Percentiles rank a stretch among this genome's conserved stretches.
These are phyloP conservation scores for Tagetes erecta DNA, from an alignment of 129 eudicot species.

Conservation along the genomic window DNA sequence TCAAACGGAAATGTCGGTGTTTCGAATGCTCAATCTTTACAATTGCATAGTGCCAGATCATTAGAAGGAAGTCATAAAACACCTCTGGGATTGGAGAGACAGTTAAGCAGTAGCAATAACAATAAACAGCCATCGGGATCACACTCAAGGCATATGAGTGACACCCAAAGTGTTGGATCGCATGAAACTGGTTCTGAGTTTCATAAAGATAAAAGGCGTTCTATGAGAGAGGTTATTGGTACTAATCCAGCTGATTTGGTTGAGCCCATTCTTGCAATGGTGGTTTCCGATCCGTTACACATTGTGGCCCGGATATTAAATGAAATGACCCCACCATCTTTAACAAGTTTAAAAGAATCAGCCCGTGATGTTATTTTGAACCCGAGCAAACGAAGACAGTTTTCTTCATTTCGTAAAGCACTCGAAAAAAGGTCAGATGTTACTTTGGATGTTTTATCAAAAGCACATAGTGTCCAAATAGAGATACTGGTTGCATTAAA, in stretches of 20 bases:
- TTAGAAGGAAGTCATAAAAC: constrained; percentile 57
- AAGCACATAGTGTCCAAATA: constrained; percentile 58
- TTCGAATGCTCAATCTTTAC: constrained; percentile 51
- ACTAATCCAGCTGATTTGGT: constrained; percentile 52
- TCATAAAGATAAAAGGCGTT: constrained; percentile 52
- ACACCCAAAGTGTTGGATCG: constrained; percentile 68
- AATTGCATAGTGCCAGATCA: constrained; percentile 37
- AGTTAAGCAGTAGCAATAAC: constrained; percentile 55
- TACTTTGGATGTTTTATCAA: constrained; percentile 55
- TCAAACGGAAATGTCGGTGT: constrained; percentile 58
- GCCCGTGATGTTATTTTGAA: constrained; percentile 60
- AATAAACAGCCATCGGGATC: constrained; percentile 53
- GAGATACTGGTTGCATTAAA: constrained; percentile 75
- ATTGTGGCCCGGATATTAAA: constrained; percentile 52
- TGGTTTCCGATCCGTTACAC: constrained; percentile 77
- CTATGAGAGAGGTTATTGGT: constrained; percentile 43
- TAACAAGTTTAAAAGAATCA: constrained; percentile 58
- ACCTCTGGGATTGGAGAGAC: constrained; percentile 60
- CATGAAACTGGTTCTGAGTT: constrained; percentile 62
- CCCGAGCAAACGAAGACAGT: constrained; percentile 56
- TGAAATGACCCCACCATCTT: constrained; percentile 54
- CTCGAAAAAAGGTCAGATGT: constrained; percentile 67
- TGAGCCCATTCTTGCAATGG: constrained; percentile 62
- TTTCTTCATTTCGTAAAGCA: constrained; percentile 57
- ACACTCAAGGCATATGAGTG: constrained; percentile 45